These are phyloP conservation scores for Colletotrichum musae DNA, from an alignment of 2,329 filamentous ascomycete genomes.

Conservation along the genomic window DNA sequence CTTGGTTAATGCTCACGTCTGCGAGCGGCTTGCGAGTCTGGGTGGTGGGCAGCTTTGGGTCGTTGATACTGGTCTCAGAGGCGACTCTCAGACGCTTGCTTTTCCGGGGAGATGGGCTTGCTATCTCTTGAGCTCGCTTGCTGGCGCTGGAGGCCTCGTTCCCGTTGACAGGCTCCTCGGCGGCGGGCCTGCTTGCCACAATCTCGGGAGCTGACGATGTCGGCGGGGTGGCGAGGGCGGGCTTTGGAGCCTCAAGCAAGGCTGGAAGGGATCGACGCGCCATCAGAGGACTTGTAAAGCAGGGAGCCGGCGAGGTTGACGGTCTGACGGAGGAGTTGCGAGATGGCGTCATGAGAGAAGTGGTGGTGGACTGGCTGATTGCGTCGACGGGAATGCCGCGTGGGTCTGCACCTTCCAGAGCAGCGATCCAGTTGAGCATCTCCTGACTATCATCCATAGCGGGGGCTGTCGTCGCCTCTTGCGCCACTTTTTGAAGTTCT, in stretches of 20 bases:
- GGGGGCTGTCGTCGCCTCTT: constrained; percentile 65
- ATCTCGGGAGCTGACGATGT: constrained; percentile 37
- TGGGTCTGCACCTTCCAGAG: constrained; percentile 70
- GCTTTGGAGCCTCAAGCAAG: constrained; percentile 8
- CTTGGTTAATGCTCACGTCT: constrained; percentile 45
- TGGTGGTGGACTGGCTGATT: constrained; percentile 61
- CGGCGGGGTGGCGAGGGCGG: constrained; percentile 35
- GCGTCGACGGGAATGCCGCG: constrained; percentile 58
- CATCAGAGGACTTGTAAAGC: not conserved
- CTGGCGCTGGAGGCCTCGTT: not conserved
- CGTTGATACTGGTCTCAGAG: constrained; percentile 6
- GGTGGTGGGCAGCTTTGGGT: not conserved
- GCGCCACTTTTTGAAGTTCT: constrained; percentile 78
- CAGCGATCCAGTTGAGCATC: constrained; percentile 72
- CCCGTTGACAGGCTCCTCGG: not conserved
- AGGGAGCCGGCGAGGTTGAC: constrained; percentile 29
- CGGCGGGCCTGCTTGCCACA: not conserved
- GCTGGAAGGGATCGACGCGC: constrained; percentile 13
- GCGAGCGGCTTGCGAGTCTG: constrained; percentile 43
- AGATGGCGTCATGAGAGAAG: constrained; percentile 42
- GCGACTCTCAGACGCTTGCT: constrained; percentile 7
- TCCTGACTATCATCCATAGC: constrained; percentile 71
- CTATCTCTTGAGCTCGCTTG: constrained; percentile 8
- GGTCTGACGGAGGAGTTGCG: constrained; percentile 17
- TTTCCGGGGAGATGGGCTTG: not conserved